A percentile compares a stretch with the other conserved stretches of the same genome.
These are phyloP conservation scores for Henningerozyma blattae DNA, from an alignment of 805 yeast species.

Conservation along the genomic window DNA sequence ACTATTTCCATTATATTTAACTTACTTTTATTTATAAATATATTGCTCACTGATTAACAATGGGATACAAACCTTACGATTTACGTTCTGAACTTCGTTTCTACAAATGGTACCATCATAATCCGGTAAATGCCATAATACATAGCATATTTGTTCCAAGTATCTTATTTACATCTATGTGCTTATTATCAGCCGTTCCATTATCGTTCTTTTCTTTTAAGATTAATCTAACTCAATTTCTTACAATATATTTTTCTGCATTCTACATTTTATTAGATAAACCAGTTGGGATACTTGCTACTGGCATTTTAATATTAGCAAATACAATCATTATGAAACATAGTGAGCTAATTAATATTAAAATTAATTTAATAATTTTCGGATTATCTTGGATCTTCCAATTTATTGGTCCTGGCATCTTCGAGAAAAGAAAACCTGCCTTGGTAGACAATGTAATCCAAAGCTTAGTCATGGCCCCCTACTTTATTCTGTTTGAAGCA, in stretches of 20 bases:
- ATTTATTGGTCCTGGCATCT: conserved; percentile 76
- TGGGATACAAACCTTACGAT: conserved; percentile 5
- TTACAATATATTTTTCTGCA: conserved; percentile 36
- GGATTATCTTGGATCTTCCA: conserved; percentile 66
- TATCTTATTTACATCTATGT: conserved; percentile 40
- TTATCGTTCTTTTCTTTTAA: no score
- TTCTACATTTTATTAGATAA: conserved; percentile 53
- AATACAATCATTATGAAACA: no score
- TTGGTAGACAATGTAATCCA: conserved; percentile 70
- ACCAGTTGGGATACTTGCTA: conserved; percentile 34
- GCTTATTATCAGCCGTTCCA: not conserved
- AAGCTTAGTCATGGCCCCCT: conserved; percentile 85
- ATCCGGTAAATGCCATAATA: conserved; percentile 53
- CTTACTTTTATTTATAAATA: no score
- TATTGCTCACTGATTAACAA: not conserved
- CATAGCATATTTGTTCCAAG: conserved; percentile 75
- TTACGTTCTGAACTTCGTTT: conserved; percentile 37
- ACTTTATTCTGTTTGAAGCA: conserved; percentile 70
- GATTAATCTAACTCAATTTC: conserved; percentile 35
- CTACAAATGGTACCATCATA: conserved; percentile 44
- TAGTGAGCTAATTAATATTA: not conserved
- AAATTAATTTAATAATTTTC: conserved; percentile 26
- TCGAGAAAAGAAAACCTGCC: conserved; percentile 80
- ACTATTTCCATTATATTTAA: no score
- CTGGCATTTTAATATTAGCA: conserved; percentile 28